These are phyloP conservation scores for Coemansia sp. DNA, from an alignment of 192 early-diverging fungal species.

Conservation along the genomic window DNA sequence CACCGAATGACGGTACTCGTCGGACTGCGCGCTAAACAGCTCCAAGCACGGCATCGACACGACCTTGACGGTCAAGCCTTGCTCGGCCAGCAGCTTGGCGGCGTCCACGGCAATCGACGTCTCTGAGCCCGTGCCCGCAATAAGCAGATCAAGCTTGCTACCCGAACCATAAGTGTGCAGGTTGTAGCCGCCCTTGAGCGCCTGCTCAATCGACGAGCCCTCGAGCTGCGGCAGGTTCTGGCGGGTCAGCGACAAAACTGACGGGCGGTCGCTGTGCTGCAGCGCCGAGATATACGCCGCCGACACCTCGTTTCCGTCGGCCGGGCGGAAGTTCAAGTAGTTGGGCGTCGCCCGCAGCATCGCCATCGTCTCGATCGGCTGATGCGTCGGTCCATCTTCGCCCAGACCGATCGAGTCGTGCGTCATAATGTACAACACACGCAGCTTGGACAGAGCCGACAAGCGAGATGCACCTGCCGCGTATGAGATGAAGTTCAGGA, in stretches of 20 bases:
- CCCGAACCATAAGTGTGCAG: conserved; percentile 63
- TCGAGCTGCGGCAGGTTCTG: conserved; percentile 93
- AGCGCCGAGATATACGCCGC: conserved; percentile 86
- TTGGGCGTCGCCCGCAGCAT: conserved; percentile 88
- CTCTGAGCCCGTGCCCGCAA: conserved; percentile 92
- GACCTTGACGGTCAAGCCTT: conserved; percentile 65
- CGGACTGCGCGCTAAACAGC: conserved; percentile 80
- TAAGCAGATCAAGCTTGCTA: conserved; percentile 66
- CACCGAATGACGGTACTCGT: conserved; percentile 80
- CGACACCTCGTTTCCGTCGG: conserved; percentile 92
- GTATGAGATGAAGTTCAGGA: conserved; percentile 90
- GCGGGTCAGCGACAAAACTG: conserved; percentile 84
- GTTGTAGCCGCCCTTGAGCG: conserved; percentile 83
- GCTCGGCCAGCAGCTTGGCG: conserved; percentile 68
- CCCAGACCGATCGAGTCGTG: conserved; percentile 99
- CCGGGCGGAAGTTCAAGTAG: conserved; percentile 82
- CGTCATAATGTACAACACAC: conserved; percentile 96
- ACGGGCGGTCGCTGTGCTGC: conserved; percentile 65
- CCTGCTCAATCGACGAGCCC: conserved; percentile 76
- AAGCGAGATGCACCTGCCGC: conserved; percentile 86
- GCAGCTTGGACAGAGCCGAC: conserved; percentile 82
- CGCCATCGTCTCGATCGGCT: conserved; percentile 94
- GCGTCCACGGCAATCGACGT: conserved; percentile 83
- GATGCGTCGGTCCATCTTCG: conserved; percentile 99
- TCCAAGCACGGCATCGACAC: conserved; percentile 94